Conservation (phyloP, 495 filamentous ascomycete genomes). For the Lepidopterella palustris region DNA sequence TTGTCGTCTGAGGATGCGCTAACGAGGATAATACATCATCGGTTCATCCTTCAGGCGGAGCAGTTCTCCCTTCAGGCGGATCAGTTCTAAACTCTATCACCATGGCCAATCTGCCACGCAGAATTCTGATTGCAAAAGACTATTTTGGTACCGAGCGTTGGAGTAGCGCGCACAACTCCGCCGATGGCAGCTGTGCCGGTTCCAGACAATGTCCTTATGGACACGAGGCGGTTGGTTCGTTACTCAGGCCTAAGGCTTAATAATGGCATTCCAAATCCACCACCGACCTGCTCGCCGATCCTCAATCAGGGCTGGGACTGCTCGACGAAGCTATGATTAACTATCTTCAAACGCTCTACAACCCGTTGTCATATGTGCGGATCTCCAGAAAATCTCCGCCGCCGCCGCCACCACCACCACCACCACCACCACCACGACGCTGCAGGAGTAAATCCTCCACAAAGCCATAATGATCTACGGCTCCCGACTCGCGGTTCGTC, state of each 20-base stretch:
- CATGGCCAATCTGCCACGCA: background rate
- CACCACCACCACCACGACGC: background rate
- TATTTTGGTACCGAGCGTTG: constrained; percentile 14
- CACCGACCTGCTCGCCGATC: background rate
- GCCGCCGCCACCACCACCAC: background rate
- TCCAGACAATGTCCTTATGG: constrained; percentile 1
- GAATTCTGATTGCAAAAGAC: background rate
- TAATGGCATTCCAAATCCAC: background rate
- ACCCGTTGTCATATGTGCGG: background rate
- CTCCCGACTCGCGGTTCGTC: background rate
- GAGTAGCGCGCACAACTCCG: constrained; percentile 20
- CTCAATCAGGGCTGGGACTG: background rate
- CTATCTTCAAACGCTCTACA: background rate
- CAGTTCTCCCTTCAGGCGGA: background rate
- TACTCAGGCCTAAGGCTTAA: background rate
- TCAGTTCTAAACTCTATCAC: constrained; percentile 2
- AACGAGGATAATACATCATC: background rate
- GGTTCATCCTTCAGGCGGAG: background rate
- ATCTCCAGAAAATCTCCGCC: background rate
- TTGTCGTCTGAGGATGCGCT: background rate
- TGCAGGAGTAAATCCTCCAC: background rate
- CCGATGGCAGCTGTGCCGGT: constrained; percentile 14
- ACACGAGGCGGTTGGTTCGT: constrained; percentile 4
- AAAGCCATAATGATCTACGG: background rate
- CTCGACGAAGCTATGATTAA: too few species aligned